phyloP scores from a whole-genome alignment of 495 filamentous ascomycete genomes.

The Cercophora sp. region DNA sequence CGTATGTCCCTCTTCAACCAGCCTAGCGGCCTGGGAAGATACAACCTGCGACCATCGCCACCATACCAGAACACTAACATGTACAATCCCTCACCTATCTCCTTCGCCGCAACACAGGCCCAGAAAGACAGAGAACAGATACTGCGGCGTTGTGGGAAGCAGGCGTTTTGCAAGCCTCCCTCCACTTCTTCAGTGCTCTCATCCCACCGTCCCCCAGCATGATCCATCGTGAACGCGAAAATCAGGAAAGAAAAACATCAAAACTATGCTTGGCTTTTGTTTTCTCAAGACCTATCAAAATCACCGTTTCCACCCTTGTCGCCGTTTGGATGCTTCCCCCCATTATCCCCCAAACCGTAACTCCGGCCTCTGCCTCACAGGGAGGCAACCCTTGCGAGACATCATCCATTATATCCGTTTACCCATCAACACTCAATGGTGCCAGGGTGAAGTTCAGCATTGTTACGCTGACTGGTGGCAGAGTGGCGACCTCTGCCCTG shows the following conservation, averaged over 20 bases:
- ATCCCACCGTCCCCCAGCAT: background rate
- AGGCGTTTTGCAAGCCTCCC: background rate
- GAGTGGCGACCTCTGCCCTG: background rate
- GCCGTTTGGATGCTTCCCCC: slow-evolving; percentile 4
- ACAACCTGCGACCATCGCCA: no score
- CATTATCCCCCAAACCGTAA: slow-evolving; percentile 9
- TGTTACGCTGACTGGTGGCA: background rate
- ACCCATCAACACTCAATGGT: background rate
- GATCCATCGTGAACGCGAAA: background rate
- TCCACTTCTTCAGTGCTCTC: background rate
- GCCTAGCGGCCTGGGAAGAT: no score
- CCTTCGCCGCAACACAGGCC: no score
- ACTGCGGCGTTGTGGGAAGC: no score
- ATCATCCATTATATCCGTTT: no score
- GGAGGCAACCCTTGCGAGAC: slow-evolving; percentile 8
- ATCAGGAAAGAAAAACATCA: background rate
- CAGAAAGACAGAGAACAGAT: no score
- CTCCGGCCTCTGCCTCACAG: slow-evolving; percentile 11
- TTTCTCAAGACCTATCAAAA: slow-evolving; percentile 6
- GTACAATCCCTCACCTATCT: no score
- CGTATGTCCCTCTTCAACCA: no score
- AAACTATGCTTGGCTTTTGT: slow-evolving; percentile 3
- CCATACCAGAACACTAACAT: no score
- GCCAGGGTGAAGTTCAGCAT: background rate
- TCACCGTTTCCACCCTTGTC: background rate